Evolutionary conservation across 2,329 filamentous ascomycete genomes (phyloP).

Genomic region (Claviceps arundinis): DNA sequence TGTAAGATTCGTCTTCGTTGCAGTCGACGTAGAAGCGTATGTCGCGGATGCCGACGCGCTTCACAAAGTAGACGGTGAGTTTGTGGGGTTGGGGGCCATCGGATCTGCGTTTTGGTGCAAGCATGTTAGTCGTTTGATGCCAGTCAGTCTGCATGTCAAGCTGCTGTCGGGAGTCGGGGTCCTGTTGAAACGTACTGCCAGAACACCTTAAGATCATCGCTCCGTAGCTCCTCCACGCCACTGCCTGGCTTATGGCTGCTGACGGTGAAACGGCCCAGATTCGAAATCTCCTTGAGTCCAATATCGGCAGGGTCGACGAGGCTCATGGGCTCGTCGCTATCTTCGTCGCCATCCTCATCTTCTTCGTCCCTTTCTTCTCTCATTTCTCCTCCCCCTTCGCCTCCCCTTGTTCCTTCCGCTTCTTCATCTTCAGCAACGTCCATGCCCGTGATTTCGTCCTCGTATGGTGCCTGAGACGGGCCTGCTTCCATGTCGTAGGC

Average conservation of each 20-base stretch:
- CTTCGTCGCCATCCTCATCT: conserved; percentile 22
- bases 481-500: conserved; percentile 16
- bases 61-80: conserved; percentile 75
- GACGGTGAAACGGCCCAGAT: conserved; percentile 71
- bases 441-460: conserved; percentile 18
- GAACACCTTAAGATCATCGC: conserved; percentile 58
- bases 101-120: conserved; percentile 36
- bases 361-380: conserved; percentile 10
- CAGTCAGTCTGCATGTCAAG: background rate
- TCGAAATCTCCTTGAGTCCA: conserved; percentile 70
- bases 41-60: conserved; percentile 63
- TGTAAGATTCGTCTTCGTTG: conserved; percentile 87
- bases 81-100: conserved; percentile 75
- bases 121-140: background rate
- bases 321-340: conserved; percentile 22
- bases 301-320: conserved; percentile 40
- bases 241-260: conserved; percentile 71
- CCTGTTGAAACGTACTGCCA: conserved; percentile 53
- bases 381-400: conserved; percentile 23
- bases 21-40: conserved; percentile 85
- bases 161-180: background rate
- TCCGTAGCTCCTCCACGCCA: conserved; percentile 62
- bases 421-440: conserved; percentile 16
- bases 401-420: conserved; percentile 15
- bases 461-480: conserved; percentile 19